These are phyloP conservation scores for Vanrija sp. DNA, from an alignment of 1,284 basidiomycete species.

Conservation along the genomic window DNA sequence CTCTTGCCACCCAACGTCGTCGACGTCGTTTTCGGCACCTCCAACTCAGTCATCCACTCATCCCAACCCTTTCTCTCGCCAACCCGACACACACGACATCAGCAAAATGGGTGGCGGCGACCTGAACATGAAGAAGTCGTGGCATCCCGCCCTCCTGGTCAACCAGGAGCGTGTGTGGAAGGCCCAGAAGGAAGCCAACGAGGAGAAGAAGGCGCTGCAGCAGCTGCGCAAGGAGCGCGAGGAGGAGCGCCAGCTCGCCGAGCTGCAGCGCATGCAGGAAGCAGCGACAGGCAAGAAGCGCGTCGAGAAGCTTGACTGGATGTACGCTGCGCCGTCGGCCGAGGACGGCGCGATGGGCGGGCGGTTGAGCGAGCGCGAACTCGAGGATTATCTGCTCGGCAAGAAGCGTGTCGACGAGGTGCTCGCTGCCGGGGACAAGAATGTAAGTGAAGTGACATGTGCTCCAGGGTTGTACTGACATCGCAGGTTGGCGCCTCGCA, in stretches of 20 bases:
- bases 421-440: slow-evolving; percentile 74
- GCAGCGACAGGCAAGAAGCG: slow-evolving; percentile 91
- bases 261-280: slow-evolving; percentile 89
- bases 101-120: slow-evolving; percentile 85
- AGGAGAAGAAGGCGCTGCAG: slow-evolving; percentile 96
- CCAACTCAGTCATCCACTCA: neutral
- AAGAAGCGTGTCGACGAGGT: slow-evolving; percentile 98
- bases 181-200: slow-evolving; percentile 92
- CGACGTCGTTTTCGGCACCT: neutral
- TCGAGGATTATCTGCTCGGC: slow-evolving; percentile 96
- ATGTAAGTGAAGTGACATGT: slow-evolving; percentile 56
- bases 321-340: slow-evolving; percentile 93
- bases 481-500: slow-evolving; percentile 71
- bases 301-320: slow-evolving; percentile 94
- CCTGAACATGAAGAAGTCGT: slow-evolving; percentile 77
- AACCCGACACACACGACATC: neutral
- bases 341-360: slow-evolving; percentile 64
- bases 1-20: neutral
- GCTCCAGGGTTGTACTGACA: neutral
- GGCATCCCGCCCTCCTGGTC: slow-evolving; percentile 93
- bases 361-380: slow-evolving; percentile 62
- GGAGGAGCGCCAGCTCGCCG: slow-evolving; percentile 93
- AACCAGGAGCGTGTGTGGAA: slow-evolving; percentile 99
- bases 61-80: neutral
- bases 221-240: slow-evolving; percentile 96